Evolutionary conservation across 202 grass and related monocot genomes (phyloP).

Genomic region (Bolboschoenoplectus hybrid): DNA sequence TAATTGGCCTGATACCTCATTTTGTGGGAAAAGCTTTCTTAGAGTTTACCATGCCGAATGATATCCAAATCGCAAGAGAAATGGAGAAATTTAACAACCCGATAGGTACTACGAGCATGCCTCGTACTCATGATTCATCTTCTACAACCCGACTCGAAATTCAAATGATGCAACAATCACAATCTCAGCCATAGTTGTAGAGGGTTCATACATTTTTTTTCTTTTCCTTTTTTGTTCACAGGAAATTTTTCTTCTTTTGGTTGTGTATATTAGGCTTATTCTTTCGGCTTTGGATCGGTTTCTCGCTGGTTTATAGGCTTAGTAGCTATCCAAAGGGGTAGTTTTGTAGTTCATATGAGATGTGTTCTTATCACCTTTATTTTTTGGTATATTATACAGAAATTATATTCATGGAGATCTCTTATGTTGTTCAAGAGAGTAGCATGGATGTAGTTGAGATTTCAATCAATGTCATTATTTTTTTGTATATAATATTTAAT

Average conservation of each 20-base stretch:
- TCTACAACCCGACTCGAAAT: slow-evolving; percentile 51
- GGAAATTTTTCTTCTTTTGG: slow-evolving; percentile 55
- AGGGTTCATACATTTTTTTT: slow-evolving; percentile 45
- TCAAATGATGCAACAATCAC: slow-evolving; percentile 57
- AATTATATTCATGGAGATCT: slow-evolving; percentile 50
- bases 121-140: slow-evolving; percentile 30
- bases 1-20: slow-evolving; percentile 80
- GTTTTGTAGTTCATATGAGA: slow-evolving; percentile 53
- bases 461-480: neutral
- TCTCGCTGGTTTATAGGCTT: slow-evolving; percentile 53
- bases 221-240: slow-evolving; percentile 49
- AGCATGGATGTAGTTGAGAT: neutral
- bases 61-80: slow-evolving; percentile 91
- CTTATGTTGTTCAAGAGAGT: slow-evolving; percentile 31
- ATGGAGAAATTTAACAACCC: slow-evolving; percentile 60
- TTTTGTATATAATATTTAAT: slow-evolving; percentile 23
- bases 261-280: slow-evolving; percentile 76
- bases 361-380: slow-evolving; percentile 61
- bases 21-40: slow-evolving; percentile 64
- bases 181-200: slow-evolving; percentile 43
- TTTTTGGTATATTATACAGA: slow-evolving; percentile 63
- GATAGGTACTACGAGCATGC: neutral
- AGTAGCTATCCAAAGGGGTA: slow-evolving; percentile 79
- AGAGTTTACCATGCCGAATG: slow-evolving; percentile 67
- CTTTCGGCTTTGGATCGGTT: slow-evolving; percentile 61